Evolutionary conservation across 1,284 basidiomycete species (phyloP).

Genomic region (Amylostereum chailletii): DNA sequence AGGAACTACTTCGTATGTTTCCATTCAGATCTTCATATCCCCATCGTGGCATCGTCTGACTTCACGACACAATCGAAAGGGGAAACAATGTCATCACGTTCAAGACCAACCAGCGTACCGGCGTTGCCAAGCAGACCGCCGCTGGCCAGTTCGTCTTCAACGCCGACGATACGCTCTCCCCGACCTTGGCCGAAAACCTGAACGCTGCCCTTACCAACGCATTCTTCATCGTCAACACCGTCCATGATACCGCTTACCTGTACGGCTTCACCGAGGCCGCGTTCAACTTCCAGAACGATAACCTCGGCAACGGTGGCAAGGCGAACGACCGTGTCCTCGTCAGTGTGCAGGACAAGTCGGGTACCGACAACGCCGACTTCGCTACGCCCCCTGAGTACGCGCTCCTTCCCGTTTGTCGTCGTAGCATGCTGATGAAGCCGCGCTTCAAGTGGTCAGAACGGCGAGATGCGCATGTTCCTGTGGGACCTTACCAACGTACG

Average conservation of each 20-base stretch:
- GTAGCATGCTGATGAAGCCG: not conserved
- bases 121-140: slow-evolving; percentile 20
- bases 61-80: slow-evolving; percentile 9
- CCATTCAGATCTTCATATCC: not conserved
- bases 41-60: no score
- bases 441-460: slow-evolving; percentile 27
- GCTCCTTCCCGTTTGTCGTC: not conserved
- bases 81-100: slow-evolving; percentile 35
- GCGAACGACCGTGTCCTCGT: slow-evolving; percentile 32
- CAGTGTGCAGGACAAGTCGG: slow-evolving; percentile 29
- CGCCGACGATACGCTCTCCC: slow-evolving; percentile 16
- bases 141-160: slow-evolving; percentile 30
- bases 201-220: slow-evolving; percentile 31
- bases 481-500: slow-evolving; percentile 26
- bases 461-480: slow-evolving; percentile 33
- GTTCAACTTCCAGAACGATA: slow-evolving; percentile 39
- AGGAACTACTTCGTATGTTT: slow-evolving; percentile 12
- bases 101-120: slow-evolving; percentile 19
- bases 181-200: slow-evolving; percentile 26
- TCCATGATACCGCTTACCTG: slow-evolving; percentile 42
- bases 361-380: slow-evolving; percentile 35
- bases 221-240: slow-evolving; percentile 41
- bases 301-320: slow-evolving; percentile 31
- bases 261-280: slow-evolving; percentile 28
- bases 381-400: slow-evolving; percentile 30